Percentiles rank a stretch among this genome's conserved stretches.
Conservation (phyloP, 805 yeast species). For the Lipomyces kockii region DNA sequence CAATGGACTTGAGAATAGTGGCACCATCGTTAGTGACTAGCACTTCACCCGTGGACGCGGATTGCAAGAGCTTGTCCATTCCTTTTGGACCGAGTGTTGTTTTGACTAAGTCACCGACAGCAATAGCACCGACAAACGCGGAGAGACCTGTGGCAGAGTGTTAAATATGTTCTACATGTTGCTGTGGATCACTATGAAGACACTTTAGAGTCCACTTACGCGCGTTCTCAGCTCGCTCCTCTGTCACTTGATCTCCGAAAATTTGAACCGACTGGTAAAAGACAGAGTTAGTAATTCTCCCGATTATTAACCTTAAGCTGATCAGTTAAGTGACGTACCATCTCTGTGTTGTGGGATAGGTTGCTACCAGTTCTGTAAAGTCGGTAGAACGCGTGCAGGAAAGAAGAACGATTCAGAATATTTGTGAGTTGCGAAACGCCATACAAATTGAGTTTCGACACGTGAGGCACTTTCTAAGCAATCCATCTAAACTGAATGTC, state of each 20-base stretch:
- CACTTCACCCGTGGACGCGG: slow-evolving; percentile 77
- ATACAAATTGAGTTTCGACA: not conserved
- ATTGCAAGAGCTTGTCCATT: slow-evolving; percentile 93
- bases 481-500: too few relatives aligned
- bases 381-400: not conserved
- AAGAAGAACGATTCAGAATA: not conserved
- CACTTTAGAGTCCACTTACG: slow-evolving; percentile 50
- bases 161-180: slow-evolving; percentile 1
- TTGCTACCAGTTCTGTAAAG: not conserved
- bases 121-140: slow-evolving; percentile 97
- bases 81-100: slow-evolving; percentile 97
- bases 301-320: not conserved
- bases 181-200: not conserved
- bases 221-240: slow-evolving; percentile 97
- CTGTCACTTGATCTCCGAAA: slow-evolving; percentile 96
- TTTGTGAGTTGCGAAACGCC: not conserved
- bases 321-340: not conserved
- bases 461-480: too few relatives aligned
- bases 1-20: slow-evolving; percentile 89
- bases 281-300: not conserved
- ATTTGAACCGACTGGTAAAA: slow-evolving; percentile 74
- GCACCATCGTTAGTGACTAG: slow-evolving; percentile 98
- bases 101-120: slow-evolving; percentile 96
- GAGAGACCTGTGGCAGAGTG: slow-evolving; percentile 55
- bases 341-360: not conserved